Percentiles rank a stretch among this genome's conserved stretches.
phyloP scores from a whole-genome alignment of 176 grass and related monocot genomes.

The Oryza officinalis region DNA sequence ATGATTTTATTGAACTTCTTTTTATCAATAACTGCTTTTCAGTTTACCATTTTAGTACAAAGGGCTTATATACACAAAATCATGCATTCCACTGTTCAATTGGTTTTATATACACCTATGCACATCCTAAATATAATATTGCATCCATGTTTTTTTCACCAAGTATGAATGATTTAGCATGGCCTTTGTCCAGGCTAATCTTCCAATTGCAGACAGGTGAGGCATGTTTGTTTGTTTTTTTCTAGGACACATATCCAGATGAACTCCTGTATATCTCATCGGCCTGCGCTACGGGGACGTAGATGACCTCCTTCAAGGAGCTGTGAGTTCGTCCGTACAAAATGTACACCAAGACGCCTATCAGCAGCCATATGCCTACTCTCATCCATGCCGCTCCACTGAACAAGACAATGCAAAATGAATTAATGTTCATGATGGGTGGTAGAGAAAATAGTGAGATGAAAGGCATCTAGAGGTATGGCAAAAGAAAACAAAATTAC shows the following conservation, averaged over 20 bases:
- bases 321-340: constrained; percentile 91
- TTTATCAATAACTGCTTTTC: too few species aligned
- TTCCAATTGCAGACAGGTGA: neutral
- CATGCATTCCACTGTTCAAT: too few species aligned
- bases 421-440: constrained; percentile 20
- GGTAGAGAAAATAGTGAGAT: neutral
- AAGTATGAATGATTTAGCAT: neutral
- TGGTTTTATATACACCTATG: too few species aligned
- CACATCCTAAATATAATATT: neutral
- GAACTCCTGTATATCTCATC: constrained; percentile 68
- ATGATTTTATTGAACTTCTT: too few species aligned
- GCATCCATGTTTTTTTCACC: neutral
- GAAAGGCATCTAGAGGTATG: neutral
- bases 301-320: constrained; percentile 59
- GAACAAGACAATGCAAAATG: constrained; percentile 20
- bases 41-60: too few species aligned
- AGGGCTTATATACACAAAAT: too few species aligned
- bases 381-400: constrained; percentile 68
- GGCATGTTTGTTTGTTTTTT: neutral
- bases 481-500: neutral
- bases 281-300: constrained; percentile 49
- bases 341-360: constrained; percentile 79
- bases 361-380: constrained; percentile 80
- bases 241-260: constrained; percentile 41
- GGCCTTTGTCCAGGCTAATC: neutral